These are phyloP conservation scores for Remersonia thermophila DNA, from an alignment of 2,329 filamentous ascomycete genomes.

Conservation along the genomic window DNA sequence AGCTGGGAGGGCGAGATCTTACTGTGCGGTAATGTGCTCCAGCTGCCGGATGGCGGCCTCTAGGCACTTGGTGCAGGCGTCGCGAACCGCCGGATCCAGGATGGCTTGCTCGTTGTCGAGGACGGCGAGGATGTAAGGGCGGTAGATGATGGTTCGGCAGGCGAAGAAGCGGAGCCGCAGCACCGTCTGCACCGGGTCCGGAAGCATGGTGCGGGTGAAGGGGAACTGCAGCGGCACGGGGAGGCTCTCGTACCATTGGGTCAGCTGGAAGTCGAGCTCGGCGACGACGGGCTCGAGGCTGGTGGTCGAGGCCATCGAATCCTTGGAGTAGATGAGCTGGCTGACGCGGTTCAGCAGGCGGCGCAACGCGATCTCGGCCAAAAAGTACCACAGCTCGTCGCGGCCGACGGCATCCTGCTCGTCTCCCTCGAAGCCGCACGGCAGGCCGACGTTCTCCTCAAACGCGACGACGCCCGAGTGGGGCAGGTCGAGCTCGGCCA, in stretches of 20 bases:
- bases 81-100: constrained; percentile 58
- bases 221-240: constrained; percentile 67
- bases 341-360: constrained; percentile 67
- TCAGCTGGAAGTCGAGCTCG: constrained; percentile 70
- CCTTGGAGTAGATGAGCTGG: constrained; percentile 67
- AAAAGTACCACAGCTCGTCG: constrained; percentile 77
- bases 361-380: constrained; percentile 69
- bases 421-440: constrained; percentile 65
- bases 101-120: constrained; percentile 64
- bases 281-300: constrained; percentile 66
- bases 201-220: constrained; percentile 52
- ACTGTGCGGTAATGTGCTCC: constrained; percentile 68
- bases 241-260: constrained; percentile 73
- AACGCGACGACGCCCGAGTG: constrained; percentile 75
- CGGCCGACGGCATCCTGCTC: constrained; percentile 51
- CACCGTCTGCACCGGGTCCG: constrained; percentile 68
- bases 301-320: constrained; percentile 57
- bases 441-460: constrained; percentile 67
- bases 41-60: constrained; percentile 70
- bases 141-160: constrained; percentile 75
- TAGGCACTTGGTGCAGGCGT: constrained; percentile 69
- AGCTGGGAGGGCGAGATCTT: constrained; percentile 26
- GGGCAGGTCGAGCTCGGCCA: constrained; percentile 68
- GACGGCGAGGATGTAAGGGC: constrained; percentile 70
- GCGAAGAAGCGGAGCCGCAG: constrained; percentile 71